Conservation (phyloP, 2,329 filamentous ascomycete genomes). For the Aphanoascus verrucosus region DNA sequence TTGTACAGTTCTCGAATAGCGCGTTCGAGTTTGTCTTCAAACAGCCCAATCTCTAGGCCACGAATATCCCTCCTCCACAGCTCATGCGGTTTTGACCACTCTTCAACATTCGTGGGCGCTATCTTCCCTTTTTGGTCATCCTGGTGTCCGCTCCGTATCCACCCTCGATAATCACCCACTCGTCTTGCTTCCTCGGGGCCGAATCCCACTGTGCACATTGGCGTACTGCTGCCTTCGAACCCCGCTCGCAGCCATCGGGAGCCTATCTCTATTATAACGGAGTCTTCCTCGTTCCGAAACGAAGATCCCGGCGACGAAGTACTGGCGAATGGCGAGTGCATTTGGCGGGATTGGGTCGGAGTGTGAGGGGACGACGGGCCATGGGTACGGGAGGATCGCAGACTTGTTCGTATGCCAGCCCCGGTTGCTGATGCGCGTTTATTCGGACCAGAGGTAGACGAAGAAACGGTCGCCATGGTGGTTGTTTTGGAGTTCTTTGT, state of each 20-base stretch:
- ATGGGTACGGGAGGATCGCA: slow-evolving; percentile 21
- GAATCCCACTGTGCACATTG: slow-evolving; percentile 61
- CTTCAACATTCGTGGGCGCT: slow-evolving; percentile 23
- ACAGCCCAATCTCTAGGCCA: slow-evolving; percentile 61
- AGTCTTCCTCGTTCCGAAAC: slow-evolving; percentile 67
- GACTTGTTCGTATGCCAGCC: slow-evolving; percentile 19
- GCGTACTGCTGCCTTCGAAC: slow-evolving; percentile 71
- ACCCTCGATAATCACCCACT: slow-evolving; percentile 69
- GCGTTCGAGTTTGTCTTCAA: slow-evolving; percentile 79
- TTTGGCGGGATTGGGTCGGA: slow-evolving; percentile 42
- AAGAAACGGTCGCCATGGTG: slow-evolving; percentile 19
- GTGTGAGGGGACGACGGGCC: slow-evolving; percentile 47
- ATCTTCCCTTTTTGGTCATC: slow-evolving; percentile 32
- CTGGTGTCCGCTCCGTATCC: slow-evolving; percentile 45
- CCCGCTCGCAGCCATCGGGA: slow-evolving; percentile 68
- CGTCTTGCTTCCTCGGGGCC: slow-evolving; percentile 65
- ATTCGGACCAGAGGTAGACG: slow-evolving; percentile 20
- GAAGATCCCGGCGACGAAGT: slow-evolving; percentile 48
- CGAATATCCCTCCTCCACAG: slow-evolving; percentile 70
- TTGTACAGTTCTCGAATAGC: slow-evolving; percentile 70
- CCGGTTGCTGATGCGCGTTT: slow-evolving; percentile 19
- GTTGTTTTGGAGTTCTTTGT: background rate
- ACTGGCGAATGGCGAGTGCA: slow-evolving; percentile 41
- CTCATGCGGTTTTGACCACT: slow-evolving; percentile 46
- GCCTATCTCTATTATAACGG: slow-evolving; percentile 72